Percentiles rank a stretch among this genome's conserved stretches.
These are phyloP conservation scores for Conticribra weissflogii DNA, from an alignment of 108 stramenopile genomes.

Conservation along the genomic window DNA sequence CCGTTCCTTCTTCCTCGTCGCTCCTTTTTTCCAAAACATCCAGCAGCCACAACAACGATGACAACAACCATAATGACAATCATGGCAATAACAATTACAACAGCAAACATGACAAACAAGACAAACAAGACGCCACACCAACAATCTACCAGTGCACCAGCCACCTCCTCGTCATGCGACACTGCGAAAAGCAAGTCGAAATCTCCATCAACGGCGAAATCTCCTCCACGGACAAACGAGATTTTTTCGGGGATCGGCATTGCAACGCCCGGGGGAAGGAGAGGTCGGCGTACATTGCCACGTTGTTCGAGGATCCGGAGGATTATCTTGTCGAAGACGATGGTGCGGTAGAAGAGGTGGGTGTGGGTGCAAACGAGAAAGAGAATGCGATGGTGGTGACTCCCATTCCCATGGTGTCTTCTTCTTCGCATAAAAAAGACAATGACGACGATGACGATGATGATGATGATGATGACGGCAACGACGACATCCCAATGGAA, in stretches of 20 bases:
- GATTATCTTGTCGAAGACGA: constrained; percentile 14
- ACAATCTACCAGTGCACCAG: constrained; percentile 23
- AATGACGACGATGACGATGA: background rate
- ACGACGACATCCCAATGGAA: background rate
- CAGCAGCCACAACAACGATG: background rate
- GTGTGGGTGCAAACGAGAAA: background rate
- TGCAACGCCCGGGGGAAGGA: constrained; percentile 35
- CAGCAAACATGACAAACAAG: too few species aligned
- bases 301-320: constrained; percentile 36
- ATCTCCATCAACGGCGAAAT: constrained; percentile 7
- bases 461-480: background rate
- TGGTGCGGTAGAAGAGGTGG: background rate
- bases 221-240: constrained; percentile 13
- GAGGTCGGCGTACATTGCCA: constrained; percentile 39
- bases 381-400: background rate
- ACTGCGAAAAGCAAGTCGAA: constrained; percentile 41
- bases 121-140: background rate
- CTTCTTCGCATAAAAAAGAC: too few species aligned
- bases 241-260: constrained; percentile 35
- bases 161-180: constrained; percentile 44
- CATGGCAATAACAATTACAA: background rate
- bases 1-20: too few species aligned
- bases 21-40: too few species aligned
- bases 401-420: constrained; percentile 18
- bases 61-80: background rate